phyloP scores from a whole-genome alignment of 352 stramenopile genomes.

The Pythium insidiosum region DNA sequence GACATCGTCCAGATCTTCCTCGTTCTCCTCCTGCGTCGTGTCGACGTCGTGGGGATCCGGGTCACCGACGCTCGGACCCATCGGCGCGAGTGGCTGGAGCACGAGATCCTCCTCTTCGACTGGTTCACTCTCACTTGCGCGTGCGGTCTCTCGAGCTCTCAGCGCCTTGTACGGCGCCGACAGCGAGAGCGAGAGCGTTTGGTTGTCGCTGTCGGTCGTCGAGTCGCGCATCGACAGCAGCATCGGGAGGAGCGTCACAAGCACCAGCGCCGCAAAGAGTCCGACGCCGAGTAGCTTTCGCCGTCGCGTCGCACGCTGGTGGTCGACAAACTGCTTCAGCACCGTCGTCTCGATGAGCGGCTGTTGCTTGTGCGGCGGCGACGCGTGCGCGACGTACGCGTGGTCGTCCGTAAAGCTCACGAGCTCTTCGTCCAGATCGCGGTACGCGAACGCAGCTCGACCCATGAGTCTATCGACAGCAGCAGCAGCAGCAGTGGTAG shows the following conservation, averaged over 20 bases:
- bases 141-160: too few relatives aligned
- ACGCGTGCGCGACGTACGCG: slow-evolving; percentile 13
- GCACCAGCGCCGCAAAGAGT: slow-evolving; percentile 7
- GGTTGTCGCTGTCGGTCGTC: not conserved
- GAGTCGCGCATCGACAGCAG: slow-evolving; percentile 7
- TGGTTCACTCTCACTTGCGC: not conserved
- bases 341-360: slow-evolving; percentile 10
- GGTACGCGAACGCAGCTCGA: slow-evolving; percentile 13
- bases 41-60: not conserved
- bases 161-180: slow-evolving; percentile 12
- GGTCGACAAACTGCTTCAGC: slow-evolving; percentile 14
- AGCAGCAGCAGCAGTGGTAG: too few relatives aligned
- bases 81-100: not conserved
- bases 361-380: slow-evolving; percentile 7
- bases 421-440: slow-evolving; percentile 18
- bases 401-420: slow-evolving; percentile 5
- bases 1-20: not conserved
- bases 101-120: not conserved
- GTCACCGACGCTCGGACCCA: slow-evolving; percentile 3
- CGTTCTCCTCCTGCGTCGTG: not conserved
- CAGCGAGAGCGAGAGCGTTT: slow-evolving; percentile 7
- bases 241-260: slow-evolving; percentile 11
- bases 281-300: slow-evolving; percentile 11
- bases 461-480: slow-evolving; percentile 9
- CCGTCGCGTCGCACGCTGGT: slow-evolving; percentile 10